Base-by-base conservation (phyloP, 1,284 basidiomycete species). In the Chalciporus sp. region DNA sequence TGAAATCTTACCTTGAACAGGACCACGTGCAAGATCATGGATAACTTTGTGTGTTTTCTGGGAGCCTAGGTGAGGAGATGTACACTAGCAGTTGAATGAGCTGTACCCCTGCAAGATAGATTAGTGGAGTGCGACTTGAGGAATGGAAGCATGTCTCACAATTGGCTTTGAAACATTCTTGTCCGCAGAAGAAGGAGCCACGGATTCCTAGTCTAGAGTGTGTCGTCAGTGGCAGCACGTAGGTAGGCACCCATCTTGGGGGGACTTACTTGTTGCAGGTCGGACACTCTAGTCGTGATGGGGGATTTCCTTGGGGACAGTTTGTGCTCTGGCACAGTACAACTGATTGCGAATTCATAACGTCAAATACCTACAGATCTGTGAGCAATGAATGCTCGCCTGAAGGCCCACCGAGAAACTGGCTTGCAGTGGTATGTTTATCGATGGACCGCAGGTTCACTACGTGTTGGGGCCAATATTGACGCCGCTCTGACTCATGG, bases 91-190 rank as follows among this genome's bases (percentile, higher is more conserved):
- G 19, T 27, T 17, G 16, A 41, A 20, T 16, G 16, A 37, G 42
- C 66, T 70, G 54, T 73, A 79, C 83, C 82, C 79, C 82, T 84
- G 42, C 7, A 23, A 5, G 39, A 51, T 33, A 23, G 47, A 41
- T 60, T 5, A 54, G 43, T n/a, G 5, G 23, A 28, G 17, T 12
- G 2, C 6, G n/a, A 20, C 4, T 17, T 45, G 9, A 20, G 35
- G n/a, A 10, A 31, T 14, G 42, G 14, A 37, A 14, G 4, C 5
- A 28, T 19, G 20, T 27, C 88, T 76, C 69, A 92, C 91, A 93
- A 68, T 81, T 85, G 45, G 83, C 77, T 69, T 92, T 94, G 80
- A 94, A 93, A 74, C 91, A 94, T 54, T 89, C 87, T 67, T 94
- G 91, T 14, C 83, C 83, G 59, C 91, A 94, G 71, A 92, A 94